A percentile compares a stretch with the other conserved stretches of the same genome.
Evolutionary conservation across 495 filamentous ascomycete species (phyloP).

Genomic region (Talaromyces thailandensis): DNA sequence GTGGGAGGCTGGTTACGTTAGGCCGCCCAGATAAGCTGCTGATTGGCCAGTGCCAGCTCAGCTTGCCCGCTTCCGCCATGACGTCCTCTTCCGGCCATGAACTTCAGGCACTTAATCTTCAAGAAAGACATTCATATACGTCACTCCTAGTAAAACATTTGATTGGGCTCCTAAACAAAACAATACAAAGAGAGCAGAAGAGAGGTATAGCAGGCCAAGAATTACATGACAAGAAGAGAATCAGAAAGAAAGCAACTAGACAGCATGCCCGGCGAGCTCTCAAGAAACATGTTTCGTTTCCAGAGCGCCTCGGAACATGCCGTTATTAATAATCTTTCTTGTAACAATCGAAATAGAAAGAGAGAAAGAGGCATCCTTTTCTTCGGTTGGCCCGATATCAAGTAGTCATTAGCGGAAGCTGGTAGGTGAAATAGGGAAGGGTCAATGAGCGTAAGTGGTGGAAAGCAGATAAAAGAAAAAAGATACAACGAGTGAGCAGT

Average conservation of each 20-base stretch:
- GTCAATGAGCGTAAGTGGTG: conserved; percentile 30
- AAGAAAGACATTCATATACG: too few relatives aligned
- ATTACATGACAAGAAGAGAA: conserved; percentile 45
- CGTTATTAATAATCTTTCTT: conserved; percentile 13
- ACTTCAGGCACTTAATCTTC: too few relatives aligned
- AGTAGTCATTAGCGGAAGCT: conserved; percentile 25
- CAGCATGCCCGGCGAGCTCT: neutral
- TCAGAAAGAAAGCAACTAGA: conserved; percentile 24
- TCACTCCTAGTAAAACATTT: neutral
- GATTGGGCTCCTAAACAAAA: neutral
- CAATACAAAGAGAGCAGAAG: conserved; percentile 19
- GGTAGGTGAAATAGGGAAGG: conserved; percentile 18
- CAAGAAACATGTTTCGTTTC: conserved; percentile 2
- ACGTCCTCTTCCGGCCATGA: conserved; percentile 5
- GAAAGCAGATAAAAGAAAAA: conserved; percentile 24
- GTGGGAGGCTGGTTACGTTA: conserved; percentile 7
- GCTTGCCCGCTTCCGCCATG: neutral
- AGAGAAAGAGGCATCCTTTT: conserved; percentile 14
- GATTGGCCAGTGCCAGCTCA: conserved; percentile 1
- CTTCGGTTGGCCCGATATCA: conserved; percentile 21
- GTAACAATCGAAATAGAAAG: conserved; percentile 10
- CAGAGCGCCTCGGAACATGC: neutral
- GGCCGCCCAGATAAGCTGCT: conserved; percentile 1
- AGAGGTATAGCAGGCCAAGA: conserved; percentile 40
- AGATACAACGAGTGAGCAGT: conserved; percentile 18